Evolutionary conservation across 164 flowering plant species (phyloP), one percentile per base, ranked within the genome.

Genomic region (Houttuynia cordata): DNA sequence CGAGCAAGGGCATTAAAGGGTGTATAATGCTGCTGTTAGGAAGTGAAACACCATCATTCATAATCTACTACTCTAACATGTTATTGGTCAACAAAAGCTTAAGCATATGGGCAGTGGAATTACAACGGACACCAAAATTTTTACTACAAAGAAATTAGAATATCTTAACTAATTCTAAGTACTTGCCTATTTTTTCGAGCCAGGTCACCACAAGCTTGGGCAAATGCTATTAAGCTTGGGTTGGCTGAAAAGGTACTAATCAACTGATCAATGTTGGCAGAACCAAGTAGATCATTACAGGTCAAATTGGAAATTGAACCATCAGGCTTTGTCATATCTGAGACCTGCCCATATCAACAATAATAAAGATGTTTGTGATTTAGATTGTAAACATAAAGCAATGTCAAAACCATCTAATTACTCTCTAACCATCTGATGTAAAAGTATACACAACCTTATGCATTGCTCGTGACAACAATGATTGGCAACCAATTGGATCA

Each of bases 181-280:
- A 57, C 86, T 83, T 77, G 67, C 99, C 84, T 85, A 79, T 71
- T 75, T 63, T 73, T 76, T 92, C 96, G 83, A 20, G 94, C 81
- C 59, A 83, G 76, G 62, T 85, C 87, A 62, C 92, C 85, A 75
- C 87, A 93, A n/a, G 88, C 80, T 71, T 87, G 92, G 37, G 96
- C 92, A 76, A 93, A 93, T 42, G 97, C 87, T 64, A 88, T 86
- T 65, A 93, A 74, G 78, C 99, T 93, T 56, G 97, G 99, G 75
- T 88, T 92, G 49, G 92, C 85, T 15, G 96, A 93, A 73, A 93
- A 90, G 21, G 96, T 85, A 59, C 91, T 80, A 73, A 93, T 88
- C 74, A 93, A 74, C 71, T 93, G 97, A 78, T 87, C 96, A 55
- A 90, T 80, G 9, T 80, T 71, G 17, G 71, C 71, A 59, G 84